A percentile compares a stretch with the other conserved stretches of the same genome.
Evolutionary conservation across 495 filamentous ascomycete species (phyloP).

Genomic region (Copromyces sp.): DNA sequence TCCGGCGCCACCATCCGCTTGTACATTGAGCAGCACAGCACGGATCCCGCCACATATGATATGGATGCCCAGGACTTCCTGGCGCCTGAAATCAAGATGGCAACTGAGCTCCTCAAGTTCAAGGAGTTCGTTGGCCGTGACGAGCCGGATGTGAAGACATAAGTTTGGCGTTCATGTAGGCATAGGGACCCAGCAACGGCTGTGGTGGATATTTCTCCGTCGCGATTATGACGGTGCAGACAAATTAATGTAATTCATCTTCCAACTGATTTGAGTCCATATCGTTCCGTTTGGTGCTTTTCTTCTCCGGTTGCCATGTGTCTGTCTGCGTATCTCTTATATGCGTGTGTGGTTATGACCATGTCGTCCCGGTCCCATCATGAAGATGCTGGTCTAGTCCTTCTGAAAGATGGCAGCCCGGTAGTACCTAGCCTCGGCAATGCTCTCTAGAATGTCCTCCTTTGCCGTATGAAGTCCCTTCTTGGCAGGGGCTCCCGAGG

Average conservation of each 20-base stretch:
- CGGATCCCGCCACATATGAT: slow-evolving; percentile 61
- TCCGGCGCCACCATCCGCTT: slow-evolving; percentile 92
- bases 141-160: slow-evolving; percentile 93
- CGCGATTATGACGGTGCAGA: neutral
- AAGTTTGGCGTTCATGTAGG: slow-evolving; percentile 15
- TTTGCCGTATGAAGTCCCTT: slow-evolving; percentile 68
- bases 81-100: slow-evolving; percentile 74
- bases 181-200: neutral
- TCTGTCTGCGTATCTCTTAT: neutral
- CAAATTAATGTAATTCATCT: neutral
- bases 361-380: neutral
- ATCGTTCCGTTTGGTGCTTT: neutral
- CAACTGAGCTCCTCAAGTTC: slow-evolving; percentile 75
- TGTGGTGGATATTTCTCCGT: neutral
- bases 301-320: neutral
- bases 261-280: neutral
- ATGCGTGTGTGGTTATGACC: neutral
- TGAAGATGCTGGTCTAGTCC: neutral
- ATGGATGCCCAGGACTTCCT: slow-evolving; percentile 89
- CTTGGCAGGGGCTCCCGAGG: slow-evolving; percentile 52
- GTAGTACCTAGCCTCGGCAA: slow-evolving; percentile 82
- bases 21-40: slow-evolving; percentile 86
- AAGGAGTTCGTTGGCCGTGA: slow-evolving; percentile 82
- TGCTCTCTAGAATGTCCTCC: slow-evolving; percentile 90
- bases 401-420: slow-evolving; percentile 49